Base-by-base conservation (phyloP, 768 basidiomycete species). In the Mycena kentingensis region DNA sequence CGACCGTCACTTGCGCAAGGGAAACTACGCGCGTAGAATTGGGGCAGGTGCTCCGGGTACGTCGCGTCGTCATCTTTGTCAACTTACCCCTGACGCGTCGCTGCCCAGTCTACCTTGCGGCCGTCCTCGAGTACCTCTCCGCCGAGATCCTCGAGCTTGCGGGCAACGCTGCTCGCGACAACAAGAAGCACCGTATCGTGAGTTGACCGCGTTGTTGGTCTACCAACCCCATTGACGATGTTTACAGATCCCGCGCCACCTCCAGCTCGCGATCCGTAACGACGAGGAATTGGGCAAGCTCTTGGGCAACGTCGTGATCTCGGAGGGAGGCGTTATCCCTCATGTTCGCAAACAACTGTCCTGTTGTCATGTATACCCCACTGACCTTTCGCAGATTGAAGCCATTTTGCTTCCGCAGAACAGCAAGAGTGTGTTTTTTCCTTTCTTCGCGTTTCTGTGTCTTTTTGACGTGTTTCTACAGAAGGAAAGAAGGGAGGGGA, bases 181-280 rank as follows among this genome's bases (percentile, higher is more conserved):
- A 92, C 79, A 92, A 91, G 80, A 91, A 94, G 77, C 88, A 92
- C 60, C 92, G 94, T 83, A 95, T 96, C 65, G 90, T 95, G n/a
- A n/a, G n/a, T n/a, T n/a, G n/a, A n/a, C n/a, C n/a, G n/a, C n/a
- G n/a, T n/a, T n/a, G n/a, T n/a, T n/a, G n/a, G n/a, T n/a, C n/a
- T n/a, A n/a, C n/a, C n/a, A n/a, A n/a, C n/a, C n/a, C n/a, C n/a
- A n/a, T n/a, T n/a, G n/a, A n/a, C n/a, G n/a, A n/a, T n/a, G n/a
- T n/a, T n/a, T n/a, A n/a, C n/a, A n/a, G n/a, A n/a, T n/a, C 24
- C 94, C 93, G 39, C 88, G 94, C 71, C 94, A 97, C 73, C 76
- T 96, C 42, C 93, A 97, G 70, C 84, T 96, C 58, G 93, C 93
- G 57, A 93, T 97, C 73, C 84, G 94, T 46, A 93, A 95, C 69